phyloP scores from a whole-genome alignment of 257 asterid genomes.

The Misopates orontium region DNA sequence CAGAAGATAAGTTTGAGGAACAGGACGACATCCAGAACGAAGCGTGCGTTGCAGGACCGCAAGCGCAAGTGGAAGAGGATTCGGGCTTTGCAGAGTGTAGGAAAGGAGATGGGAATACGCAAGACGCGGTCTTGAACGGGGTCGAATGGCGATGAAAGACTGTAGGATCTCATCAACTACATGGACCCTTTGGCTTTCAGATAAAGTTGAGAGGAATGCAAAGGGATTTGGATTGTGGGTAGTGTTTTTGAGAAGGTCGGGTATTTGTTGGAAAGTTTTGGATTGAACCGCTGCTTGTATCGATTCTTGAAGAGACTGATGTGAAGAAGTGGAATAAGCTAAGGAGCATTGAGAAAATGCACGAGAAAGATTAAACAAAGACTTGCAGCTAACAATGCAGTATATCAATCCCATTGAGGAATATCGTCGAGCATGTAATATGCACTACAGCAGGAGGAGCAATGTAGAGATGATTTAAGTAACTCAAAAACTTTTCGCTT shows the following conservation, averaged over 20 bases:
- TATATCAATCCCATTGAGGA: constrained; percentile 19
- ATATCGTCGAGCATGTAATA: constrained; percentile 32
- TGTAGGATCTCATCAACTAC: constrained; percentile 60
- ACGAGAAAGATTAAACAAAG: constrained; percentile 14
- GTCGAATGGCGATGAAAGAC: constrained; percentile 58
- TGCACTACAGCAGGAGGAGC: no score
- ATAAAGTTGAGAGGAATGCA: constrained; percentile 48
- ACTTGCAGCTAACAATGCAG: constrained; percentile 16
- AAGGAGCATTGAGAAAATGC: constrained; percentile 30
- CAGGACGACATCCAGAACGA: constrained; percentile 76
- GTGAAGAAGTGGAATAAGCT: constrained; percentile 34
- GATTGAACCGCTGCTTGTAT: constrained; percentile 53
- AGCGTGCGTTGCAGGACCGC: constrained; percentile 68
- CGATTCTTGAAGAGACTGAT: constrained; percentile 43
- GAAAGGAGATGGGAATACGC: constrained; percentile 70
- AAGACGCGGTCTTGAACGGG: constrained; percentile 48
- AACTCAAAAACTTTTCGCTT: no score
- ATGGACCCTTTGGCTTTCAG: constrained; percentile 35
- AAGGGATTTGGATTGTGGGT: constrained; percentile 60
- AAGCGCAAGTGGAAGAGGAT: constrained; percentile 64
- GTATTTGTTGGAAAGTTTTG: constrained; percentile 55
- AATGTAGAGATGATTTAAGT: no score
- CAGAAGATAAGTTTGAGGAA: constrained; percentile 55
- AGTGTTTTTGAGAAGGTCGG: constrained; percentile 44
- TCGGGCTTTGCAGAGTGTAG: constrained; percentile 48